A percentile compares a stretch with the other conserved stretches of the same genome.
These are phyloP conservation scores for Acanthamoeba healyi DNA, from an alignment of 208 protist species.

Conservation along the genomic window DNA sequence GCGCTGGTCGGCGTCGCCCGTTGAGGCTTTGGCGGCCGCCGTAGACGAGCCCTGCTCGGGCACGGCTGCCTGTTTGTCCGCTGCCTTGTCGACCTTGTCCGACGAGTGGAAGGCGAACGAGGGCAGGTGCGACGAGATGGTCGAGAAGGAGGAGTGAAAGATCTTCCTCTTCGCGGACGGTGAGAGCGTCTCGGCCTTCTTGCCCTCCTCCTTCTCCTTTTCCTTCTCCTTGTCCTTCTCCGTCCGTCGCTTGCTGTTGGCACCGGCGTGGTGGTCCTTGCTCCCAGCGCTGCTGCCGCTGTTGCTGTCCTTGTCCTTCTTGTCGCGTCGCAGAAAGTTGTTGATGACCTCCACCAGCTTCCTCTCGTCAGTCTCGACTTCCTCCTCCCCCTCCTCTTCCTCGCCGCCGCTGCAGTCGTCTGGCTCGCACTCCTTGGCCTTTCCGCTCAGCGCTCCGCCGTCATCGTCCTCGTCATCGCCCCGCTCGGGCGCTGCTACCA, in stretches of 20 bases:
- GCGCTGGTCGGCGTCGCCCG: not conserved
- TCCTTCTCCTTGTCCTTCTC: too few species aligned
- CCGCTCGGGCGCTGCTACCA: too few species aligned
- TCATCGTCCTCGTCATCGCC: too few species aligned
- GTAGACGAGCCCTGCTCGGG: not conserved
- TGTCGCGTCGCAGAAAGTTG: too few species aligned
- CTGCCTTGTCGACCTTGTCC: slow-evolving; percentile 31
- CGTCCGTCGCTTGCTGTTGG: not conserved
- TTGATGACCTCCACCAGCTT: too few species aligned
- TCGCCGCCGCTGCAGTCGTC: too few species aligned
- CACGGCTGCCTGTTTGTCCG: not conserved
- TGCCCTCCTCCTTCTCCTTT: not conserved
- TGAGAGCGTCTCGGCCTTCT: not conserved
- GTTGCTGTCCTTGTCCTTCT: too few species aligned
- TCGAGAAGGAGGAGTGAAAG: slow-evolving; percentile 14
- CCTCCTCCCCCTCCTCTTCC: too few species aligned
- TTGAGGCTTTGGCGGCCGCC: not conserved
- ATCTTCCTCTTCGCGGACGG: not conserved
- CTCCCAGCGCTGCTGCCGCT: not conserved
- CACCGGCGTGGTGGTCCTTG: too few species aligned
- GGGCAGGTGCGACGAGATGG: slow-evolving; percentile 25
- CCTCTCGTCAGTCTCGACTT: too few species aligned
- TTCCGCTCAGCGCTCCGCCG: too few species aligned
- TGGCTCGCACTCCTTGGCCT: too few species aligned
- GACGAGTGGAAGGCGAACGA: not conserved